These are phyloP conservation scores for Cryptococcus floricola DNA, from an alignment of 1,284 basidiomycete species.

Conservation along the genomic window DNA sequence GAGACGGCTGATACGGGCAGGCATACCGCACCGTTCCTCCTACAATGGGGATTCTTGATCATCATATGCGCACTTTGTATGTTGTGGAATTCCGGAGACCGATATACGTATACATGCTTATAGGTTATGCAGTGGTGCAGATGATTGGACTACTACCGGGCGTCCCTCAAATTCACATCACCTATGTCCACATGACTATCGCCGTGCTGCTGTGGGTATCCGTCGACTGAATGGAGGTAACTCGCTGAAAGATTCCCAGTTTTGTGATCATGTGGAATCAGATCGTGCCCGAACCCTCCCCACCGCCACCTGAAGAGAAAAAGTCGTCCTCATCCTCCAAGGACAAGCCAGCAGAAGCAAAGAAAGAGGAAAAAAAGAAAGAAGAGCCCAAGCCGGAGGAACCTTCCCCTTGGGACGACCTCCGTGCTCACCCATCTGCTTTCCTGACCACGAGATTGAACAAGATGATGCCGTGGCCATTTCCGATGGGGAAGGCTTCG, in stretches of 20 bases:
- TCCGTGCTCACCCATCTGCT: conserved; percentile 34
- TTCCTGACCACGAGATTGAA: conserved; percentile 36
- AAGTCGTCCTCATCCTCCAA: conserved; percentile 14
- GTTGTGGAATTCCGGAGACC: not conserved
- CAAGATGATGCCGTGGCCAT: conserved; percentile 33
- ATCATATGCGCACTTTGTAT: conserved; percentile 30
- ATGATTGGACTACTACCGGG: conserved; percentile 34
- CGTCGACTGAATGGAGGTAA: not conserved
- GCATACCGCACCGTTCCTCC: conserved; percentile 25
- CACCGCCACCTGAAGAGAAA: conserved; percentile 3
- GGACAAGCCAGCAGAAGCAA: conserved; percentile 9
- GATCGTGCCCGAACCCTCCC: conserved; percentile 16
- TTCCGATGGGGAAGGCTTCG: conserved; percentile 31
- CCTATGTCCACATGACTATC: conserved; percentile 36
- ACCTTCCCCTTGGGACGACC: conserved; percentile 34
- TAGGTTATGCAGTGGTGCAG: conserved; percentile 16
- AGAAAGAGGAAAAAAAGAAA: conserved; percentile 14
- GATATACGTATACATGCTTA: not conserved
- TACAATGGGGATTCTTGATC: conserved; percentile 34
- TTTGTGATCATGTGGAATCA: conserved; percentile 41
- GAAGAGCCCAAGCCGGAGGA: conserved; percentile 4
- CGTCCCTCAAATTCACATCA: conserved; percentile 31
- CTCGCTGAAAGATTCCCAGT: conserved; percentile 6
- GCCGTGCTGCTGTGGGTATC: conserved; percentile 27
- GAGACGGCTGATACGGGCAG: conserved; percentile 7